Percentiles rank a stretch among this genome's conserved stretches.
Evolutionary conservation across 306 rosid species (phyloP).

Genomic region (Sophora flavescens): DNA sequence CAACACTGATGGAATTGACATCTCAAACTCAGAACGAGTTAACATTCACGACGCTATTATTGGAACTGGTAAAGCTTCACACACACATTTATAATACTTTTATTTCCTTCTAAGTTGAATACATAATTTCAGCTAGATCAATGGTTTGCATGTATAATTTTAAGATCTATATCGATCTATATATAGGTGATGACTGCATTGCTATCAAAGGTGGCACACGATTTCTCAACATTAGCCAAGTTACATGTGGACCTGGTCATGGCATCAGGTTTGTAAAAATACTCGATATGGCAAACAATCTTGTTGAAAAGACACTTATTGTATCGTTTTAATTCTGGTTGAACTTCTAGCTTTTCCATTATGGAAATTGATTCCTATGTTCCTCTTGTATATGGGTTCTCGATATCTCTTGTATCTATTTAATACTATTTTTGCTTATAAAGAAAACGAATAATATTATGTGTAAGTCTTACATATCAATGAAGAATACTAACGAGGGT

Average conservation of each 20-base stretch:
- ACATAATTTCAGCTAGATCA: neutral
- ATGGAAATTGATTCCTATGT: too few relatives aligned
- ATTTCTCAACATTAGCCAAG: conserved; percentile 29
- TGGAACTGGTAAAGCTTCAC: conserved; percentile 17
- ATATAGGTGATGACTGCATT: conserved; percentile 65
- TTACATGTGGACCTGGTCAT: conserved; percentile 64
- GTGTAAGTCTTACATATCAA: neutral
- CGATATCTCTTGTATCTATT: too few relatives aligned
- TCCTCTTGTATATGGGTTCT: too few relatives aligned
- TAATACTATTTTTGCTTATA: too few relatives aligned
- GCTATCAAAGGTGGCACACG: conserved; percentile 50
- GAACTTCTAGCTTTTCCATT: too few relatives aligned
- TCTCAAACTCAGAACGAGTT: conserved; percentile 15
- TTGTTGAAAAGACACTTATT: too few relatives aligned
- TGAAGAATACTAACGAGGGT: too few relatives aligned
- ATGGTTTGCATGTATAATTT: neutral
- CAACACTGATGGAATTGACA: conserved; percentile 51
- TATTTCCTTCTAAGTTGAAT: neutral
- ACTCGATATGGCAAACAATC: too few relatives aligned
- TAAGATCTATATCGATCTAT: neutral
- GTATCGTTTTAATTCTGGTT: too few relatives aligned
- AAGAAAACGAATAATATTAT: too few relatives aligned
- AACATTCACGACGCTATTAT: conserved; percentile 27
- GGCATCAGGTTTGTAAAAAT: conserved; percentile 62
- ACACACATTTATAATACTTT: neutral